Evolutionary conservation across 257 asterid genomes (phyloP), one percentile per base, ranked within the genome.

Genomic region (Solanum piurae): DNA sequence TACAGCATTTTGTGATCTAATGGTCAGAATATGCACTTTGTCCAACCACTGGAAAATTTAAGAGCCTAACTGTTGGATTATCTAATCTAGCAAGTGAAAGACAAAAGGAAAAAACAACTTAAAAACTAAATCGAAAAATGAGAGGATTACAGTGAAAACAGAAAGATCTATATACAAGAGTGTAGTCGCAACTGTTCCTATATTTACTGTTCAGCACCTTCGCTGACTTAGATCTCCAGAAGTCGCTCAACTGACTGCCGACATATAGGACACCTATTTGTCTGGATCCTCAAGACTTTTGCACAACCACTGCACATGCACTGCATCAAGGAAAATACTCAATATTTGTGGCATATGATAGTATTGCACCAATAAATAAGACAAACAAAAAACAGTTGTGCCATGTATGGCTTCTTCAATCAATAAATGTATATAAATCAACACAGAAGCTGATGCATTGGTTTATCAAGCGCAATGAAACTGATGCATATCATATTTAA

Each of bases 281-380:
- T 95, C 89, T 96, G 99, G 89, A 95, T 93, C 94, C 98, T 94
- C 92, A 97, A 93, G 31, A 96, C 98, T 88, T 94, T 93, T 21
- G 99, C 99, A 74, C 99, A 97, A 89, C 94, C 99, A 49, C 98
- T 97, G 94, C 99, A 97, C 99, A 96, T 94, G 79, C 99, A 97
- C 99, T 97, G 98, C 95, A 91, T 77, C 72, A 86, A 88, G 87
- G 72, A 44, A 86, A 62, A 36, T 27, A 21, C 76, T 62, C 20
- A 84, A 87, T 62, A 68, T 27, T 66, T 68, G 37, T 27, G 74
- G 74, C 74, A 27, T 27, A 68, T 27, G 27, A 68, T 68, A 68
- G 74, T 68, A 13, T 12, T 68, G 74, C 74, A 68, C 37, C 74
- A 27, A 68, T 71, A 71, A 71, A 14, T 4, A 71, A 29, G 40